Evolutionary conservation across 441 rosid genomes (phyloP).

Genomic region (Pelargonium citronellum): DNA sequence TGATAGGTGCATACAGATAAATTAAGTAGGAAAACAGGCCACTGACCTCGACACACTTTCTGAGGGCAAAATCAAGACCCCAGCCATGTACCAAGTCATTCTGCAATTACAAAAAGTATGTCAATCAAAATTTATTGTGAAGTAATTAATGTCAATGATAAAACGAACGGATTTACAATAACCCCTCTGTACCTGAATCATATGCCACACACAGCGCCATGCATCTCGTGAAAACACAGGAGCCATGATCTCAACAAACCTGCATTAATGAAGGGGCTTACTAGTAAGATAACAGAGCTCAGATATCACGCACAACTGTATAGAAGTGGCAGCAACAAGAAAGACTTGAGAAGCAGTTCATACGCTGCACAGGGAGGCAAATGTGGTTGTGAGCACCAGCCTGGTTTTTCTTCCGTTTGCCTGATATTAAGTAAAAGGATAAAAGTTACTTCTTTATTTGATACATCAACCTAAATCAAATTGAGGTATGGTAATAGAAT

Average conservation of each 20-base stretch:
- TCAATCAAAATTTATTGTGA: not conserved
- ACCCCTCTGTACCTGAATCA: slow-evolving; percentile 69
- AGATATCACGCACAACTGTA: no score
- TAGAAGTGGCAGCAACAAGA: not conserved
- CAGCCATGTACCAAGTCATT: slow-evolving; percentile 98
- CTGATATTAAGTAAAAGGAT: slow-evolving; percentile 34
- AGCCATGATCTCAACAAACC: slow-evolving; percentile 99
- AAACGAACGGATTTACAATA: not conserved
- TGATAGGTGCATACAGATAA: no score
- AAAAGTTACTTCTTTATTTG: slow-evolving; percentile 7
- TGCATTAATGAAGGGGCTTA: slow-evolving; percentile 25
- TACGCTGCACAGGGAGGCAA: slow-evolving; percentile 99
- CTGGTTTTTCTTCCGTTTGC: slow-evolving; percentile 65
- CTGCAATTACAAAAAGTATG: slow-evolving; percentile 33
- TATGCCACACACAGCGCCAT: slow-evolving; percentile 98
- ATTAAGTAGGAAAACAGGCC: not conserved
- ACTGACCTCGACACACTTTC: slow-evolving; percentile 84
- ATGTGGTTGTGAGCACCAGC: slow-evolving; percentile 76
- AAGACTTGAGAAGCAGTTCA: slow-evolving; percentile 20
- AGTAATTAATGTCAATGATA: not conserved
- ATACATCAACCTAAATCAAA: not conserved
- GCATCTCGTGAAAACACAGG: slow-evolving; percentile 90
- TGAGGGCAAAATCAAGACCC: slow-evolving; percentile 95
- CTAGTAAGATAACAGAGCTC: slow-evolving; percentile 3
- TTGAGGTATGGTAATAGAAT: not conserved